Evolutionary conservation across 2,329 filamentous ascomycete genomes (phyloP).

Genomic region (Aspergillus nomiae): DNA sequence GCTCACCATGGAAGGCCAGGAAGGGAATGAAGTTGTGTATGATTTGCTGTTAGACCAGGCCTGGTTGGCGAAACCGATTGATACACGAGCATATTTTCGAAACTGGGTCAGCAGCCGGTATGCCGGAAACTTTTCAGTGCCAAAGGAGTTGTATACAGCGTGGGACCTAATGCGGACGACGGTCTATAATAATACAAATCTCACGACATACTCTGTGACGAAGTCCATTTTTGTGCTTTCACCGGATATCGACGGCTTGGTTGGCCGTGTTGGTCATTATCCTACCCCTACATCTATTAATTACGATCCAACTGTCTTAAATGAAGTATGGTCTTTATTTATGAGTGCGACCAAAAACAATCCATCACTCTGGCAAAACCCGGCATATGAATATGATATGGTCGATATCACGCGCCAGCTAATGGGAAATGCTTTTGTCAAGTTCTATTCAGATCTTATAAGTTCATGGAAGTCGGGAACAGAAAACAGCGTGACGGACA

Average conservation of each 20-base stretch:
- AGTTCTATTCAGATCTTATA: neutral
- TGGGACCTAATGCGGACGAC: neutral
- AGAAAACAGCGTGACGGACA: neutral
- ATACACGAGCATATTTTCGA: neutral
- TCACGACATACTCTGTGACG: neutral
- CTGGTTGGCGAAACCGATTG: neutral
- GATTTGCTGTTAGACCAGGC: neutral
- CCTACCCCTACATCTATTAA: neutral
- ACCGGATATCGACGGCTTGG: neutral
- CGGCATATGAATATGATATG: neutral
- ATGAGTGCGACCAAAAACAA: neutral
- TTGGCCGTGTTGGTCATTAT: neutral
- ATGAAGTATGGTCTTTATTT: neutral
- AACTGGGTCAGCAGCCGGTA: neutral
- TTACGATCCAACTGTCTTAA: neutral
- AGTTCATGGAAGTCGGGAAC: neutral
- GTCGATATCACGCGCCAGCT: neutral
- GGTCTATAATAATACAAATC: neutral
- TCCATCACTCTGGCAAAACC: neutral
- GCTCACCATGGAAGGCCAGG: neutral
- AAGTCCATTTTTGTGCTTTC: neutral
- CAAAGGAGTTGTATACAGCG: neutral
- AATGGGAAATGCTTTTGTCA: neutral
- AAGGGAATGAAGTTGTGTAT: neutral
- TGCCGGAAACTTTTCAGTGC: neutral